Evolutionary conservation across 2,329 filamentous ascomycete genomes (phyloP).

Genomic region (Cercospora zeae-maydis): DNA sequence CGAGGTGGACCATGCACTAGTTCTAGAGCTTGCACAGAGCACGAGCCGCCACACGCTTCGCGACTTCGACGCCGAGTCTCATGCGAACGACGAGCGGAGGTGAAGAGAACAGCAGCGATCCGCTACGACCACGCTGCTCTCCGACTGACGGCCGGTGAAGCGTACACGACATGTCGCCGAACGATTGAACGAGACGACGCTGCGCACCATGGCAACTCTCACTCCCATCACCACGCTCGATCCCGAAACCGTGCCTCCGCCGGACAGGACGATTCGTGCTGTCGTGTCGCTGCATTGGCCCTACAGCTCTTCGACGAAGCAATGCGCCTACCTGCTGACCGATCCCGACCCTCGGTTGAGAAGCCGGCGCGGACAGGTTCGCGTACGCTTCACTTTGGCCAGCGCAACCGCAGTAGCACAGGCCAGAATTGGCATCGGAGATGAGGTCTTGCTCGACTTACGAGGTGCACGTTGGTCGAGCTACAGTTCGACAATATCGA

Average conservation of each 20-base stretch:
- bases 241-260: constrained; percentile 25
- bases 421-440: constrained; percentile 70
- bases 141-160: neutral
- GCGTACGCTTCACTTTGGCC: constrained; percentile 68
- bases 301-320: constrained; percentile 72
- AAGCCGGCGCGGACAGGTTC: constrained; percentile 72
- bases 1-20: neutral
- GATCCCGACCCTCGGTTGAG: constrained; percentile 82
- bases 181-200: neutral
- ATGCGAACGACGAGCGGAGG: neutral
- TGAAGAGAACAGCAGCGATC: neutral
- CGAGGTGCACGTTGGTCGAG: constrained; percentile 63
- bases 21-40: neutral
- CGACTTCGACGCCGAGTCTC: constrained; percentile 5
- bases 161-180: neutral
- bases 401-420: constrained; percentile 67
- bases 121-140: neutral
- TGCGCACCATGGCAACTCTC: constrained; percentile 11
- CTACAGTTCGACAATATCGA: constrained; percentile 50
- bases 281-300: constrained; percentile 87
- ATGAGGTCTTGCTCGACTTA: constrained; percentile 67
- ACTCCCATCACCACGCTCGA: constrained; percentile 33
- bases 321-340: constrained; percentile 74
- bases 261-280: constrained; percentile 54
- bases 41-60: neutral